Percentiles rank a stretch among this genome's conserved stretches.
Conservation (phyloP, 2,329 filamentous ascomycete genomes). For the Sporothrix euskadiensis region DNA sequence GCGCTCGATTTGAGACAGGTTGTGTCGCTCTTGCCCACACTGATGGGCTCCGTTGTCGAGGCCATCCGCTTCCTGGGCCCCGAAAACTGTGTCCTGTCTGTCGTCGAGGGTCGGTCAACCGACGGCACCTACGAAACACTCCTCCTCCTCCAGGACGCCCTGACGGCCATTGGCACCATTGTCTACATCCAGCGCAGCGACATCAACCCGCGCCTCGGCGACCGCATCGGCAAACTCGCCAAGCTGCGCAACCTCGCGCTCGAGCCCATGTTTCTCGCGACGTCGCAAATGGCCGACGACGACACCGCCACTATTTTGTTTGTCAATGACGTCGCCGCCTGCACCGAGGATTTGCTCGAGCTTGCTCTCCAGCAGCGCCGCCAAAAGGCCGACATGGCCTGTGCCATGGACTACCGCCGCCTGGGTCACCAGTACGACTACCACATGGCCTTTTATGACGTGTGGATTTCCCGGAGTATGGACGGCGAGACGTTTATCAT, state of each 20-base stretch:
- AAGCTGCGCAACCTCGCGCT: conserved; percentile 17
- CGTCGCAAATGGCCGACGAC: neutral
- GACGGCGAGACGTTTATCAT: conserved; percentile 10
- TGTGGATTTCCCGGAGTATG: conserved; percentile 5
- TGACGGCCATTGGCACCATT: neutral
- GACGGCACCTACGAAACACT: conserved; percentile 18
- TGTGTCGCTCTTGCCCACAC: neutral
- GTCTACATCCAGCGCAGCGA: conserved; percentile 7
- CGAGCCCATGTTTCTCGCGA: neutral
- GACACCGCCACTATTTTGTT: neutral
- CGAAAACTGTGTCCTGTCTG: neutral
- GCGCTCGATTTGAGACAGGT: neutral
- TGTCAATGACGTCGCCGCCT: conserved; percentile 15
- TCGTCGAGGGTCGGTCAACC: conserved; percentile 5
- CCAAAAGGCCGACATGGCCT: conserved; percentile 19
- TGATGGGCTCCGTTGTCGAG: conserved; percentile 6
- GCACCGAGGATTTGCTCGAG: conserved; percentile 10
- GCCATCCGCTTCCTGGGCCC: conserved; percentile 12
- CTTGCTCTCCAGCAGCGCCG: neutral
- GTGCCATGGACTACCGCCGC: conserved; percentile 16
- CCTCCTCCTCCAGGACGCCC: neutral
- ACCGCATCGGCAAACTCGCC: conserved; percentile 23
- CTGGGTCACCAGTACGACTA: neutral
- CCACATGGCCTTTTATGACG: conserved; percentile 12
- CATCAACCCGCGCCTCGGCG: conserved; percentile 11